These are phyloP conservation scores for Coniosporium tulheliwenetii DNA, from an alignment of 2,329 filamentous ascomycete genomes.

Conservation along the genomic window DNA sequence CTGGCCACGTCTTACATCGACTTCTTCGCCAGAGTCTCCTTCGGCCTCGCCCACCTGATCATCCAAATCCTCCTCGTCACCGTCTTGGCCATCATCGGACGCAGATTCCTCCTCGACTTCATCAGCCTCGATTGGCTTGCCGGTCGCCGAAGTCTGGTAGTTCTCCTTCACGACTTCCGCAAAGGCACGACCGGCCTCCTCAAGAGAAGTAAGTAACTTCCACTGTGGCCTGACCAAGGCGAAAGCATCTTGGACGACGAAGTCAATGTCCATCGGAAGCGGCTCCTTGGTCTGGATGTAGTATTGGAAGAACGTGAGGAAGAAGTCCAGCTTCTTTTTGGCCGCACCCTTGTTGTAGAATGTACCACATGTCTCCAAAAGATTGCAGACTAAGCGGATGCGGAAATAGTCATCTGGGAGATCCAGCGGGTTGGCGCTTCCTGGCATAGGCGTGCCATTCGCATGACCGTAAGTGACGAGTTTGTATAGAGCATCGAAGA, in stretches of 20 bases:
- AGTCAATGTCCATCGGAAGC: constrained; percentile 93
- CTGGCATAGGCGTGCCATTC: constrained; percentile 65
- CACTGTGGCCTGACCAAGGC: constrained; percentile 76
- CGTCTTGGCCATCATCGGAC: constrained; percentile 62
- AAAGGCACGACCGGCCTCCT: constrained; percentile 73
- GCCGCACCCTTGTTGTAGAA: constrained; percentile 89
- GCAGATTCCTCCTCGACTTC: constrained; percentile 50
- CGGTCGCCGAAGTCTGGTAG: constrained; percentile 62
- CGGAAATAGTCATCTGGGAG: constrained; percentile 91
- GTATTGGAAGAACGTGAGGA: constrained; percentile 91
- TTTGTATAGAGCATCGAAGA: constrained; percentile 91
- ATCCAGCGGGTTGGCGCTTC: constrained; percentile 63
- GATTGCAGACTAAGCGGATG: constrained; percentile 73
- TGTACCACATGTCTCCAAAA: constrained; percentile 89
- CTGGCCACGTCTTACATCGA: constrained; percentile 28
- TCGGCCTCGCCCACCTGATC: constrained; percentile 45
- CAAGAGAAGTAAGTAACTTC: constrained; percentile 66
- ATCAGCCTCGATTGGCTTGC: constrained; percentile 54
- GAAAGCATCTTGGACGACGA: constrained; percentile 87
- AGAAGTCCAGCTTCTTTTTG: constrained; percentile 96
- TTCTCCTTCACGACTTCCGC: constrained; percentile 80
- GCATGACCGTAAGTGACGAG: constrained; percentile 85
- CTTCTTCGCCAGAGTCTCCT: constrained; percentile 27
- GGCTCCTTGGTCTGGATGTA: constrained; percentile 85
- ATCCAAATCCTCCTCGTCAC: constrained; percentile 31